A percentile compares a stretch with the other conserved stretches of the same genome.
Conservation (phyloP, 2,329 filamentous ascomycete genomes). For the Alternaria sp. region DNA sequence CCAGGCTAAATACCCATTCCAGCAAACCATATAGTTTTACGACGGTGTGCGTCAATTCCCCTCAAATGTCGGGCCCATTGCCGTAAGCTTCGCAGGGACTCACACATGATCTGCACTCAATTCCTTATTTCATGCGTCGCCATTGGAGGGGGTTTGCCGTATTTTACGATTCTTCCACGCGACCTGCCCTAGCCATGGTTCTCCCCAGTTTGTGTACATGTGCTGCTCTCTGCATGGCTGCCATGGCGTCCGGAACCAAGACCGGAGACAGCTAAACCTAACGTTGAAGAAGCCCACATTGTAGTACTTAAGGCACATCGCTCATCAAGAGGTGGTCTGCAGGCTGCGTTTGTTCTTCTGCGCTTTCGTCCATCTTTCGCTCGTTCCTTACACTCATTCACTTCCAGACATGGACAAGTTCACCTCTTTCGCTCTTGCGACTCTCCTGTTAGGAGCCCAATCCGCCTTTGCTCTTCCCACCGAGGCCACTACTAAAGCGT, state of each 20-base stretch:
- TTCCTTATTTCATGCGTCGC: background rate
- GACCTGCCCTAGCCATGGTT: background rate
- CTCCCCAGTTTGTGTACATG: background rate
- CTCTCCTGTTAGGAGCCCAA: conserved; percentile 13
- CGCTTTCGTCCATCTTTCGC: background rate
- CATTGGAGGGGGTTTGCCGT: background rate
- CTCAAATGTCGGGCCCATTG: background rate
- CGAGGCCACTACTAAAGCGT: conserved; percentile 23
- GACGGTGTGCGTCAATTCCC: conserved; percentile 1
- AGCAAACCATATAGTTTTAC: background rate
- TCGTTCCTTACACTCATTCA: background rate
- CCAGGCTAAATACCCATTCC: conserved; percentile 5
- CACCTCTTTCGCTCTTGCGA: background rate
- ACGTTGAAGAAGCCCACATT: background rate
- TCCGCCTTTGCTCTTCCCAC: conserved; percentile 16
- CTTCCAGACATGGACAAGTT: conserved; percentile 7
- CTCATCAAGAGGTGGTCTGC: background rate
- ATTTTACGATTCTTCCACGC: background rate
- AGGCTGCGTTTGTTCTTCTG: background rate
- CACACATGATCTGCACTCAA: background rate
- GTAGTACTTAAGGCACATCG: background rate
- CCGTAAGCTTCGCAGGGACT: background rate
- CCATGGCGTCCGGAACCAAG: background rate
- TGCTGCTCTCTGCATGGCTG: background rate
- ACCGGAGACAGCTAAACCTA: background rate